phyloP scores from a whole-genome alignment of 2,329 filamentous ascomycete species.

The Paecilomyces sp. region DNA sequence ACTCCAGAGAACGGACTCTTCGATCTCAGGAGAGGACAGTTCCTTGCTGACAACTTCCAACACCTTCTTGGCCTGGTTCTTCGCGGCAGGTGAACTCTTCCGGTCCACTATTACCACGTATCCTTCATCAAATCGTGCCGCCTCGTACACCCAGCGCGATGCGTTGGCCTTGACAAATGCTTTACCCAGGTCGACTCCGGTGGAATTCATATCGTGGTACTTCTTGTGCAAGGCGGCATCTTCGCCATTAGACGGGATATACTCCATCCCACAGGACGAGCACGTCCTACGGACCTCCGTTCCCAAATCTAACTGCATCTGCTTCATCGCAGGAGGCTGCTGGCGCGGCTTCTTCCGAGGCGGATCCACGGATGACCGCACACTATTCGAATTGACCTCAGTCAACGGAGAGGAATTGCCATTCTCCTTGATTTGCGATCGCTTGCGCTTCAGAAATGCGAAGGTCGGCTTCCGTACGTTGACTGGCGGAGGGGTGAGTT shows the following conservation, averaged over 20 bases:
- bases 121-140: conserved; percentile 41
- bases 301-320: conserved; percentile 57
- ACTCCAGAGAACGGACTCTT: conserved; percentile 52
- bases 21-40: conserved; percentile 53
- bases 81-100: conserved; percentile 45
- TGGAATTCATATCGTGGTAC: conserved; percentile 55
- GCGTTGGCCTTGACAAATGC: conserved; percentile 48
- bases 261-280: conserved; percentile 58
- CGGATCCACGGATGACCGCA: conserved; percentile 31
- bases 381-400: conserved; percentile 39
- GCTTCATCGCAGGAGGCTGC: conserved; percentile 37
- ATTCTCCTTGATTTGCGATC: conserved; percentile 22
- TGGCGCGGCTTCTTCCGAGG: conserved; percentile 25
- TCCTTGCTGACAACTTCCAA: conserved; percentile 58
- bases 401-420: conserved; percentile 31
- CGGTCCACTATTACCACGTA: conserved; percentile 53
- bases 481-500: conserved; percentile 33
- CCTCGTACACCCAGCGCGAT: conserved; percentile 46
- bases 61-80: conserved; percentile 48
- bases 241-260: conserved; percentile 54
- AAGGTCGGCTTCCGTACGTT: conserved; percentile 44
- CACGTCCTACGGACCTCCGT: conserved; percentile 51
- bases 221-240: conserved; percentile 57
- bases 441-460: conserved; percentile 43
- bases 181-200: conserved; percentile 55